Base-by-base conservation (phyloP, 257 asterid genomes). In the Vinca minor region DNA sequence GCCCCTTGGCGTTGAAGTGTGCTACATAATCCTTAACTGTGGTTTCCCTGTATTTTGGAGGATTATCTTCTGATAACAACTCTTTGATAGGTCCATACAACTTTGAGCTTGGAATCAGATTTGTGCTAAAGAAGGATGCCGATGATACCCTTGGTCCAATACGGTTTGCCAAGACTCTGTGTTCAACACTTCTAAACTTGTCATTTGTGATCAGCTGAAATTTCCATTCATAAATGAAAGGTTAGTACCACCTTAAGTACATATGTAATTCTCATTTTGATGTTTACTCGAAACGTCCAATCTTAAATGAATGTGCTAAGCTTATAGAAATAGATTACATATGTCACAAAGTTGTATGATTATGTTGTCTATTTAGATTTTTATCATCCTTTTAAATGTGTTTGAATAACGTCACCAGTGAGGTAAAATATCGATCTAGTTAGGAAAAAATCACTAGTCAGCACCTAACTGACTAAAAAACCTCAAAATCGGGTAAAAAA, bases 141-240 rank as follows among this genome's bases (percentile, higher is more conserved):
- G 64, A 53, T 0, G 78, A 69, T 59, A 69, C 29, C 50, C 78
- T 74, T 41, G 71, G 71, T 9, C 74, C 68, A 14, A 35, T 38
- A 20, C 26, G 55, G 58, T 69, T 74, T 4, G 74, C 78, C 47
- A 69, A 21, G 36, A 69, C 78, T 52, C 71, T 59, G 62, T 74
- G 71, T 18, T 74, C 74, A 42, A 52, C 23, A 49, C 78, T 74
- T 48, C 59, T 64, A 15, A 69, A 74, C 41, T 69, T 69, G 50
- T 74, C 74, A 44, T 74, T 69, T 3, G 78, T 29, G 46, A 74
- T 74, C 1, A 74, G 61, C 78, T 74, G 78, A 53, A 52, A 52
- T 8, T 18, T 17, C 18, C n/a, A 54, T 36, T 23, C 20, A 52
- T 18, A 14, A 53, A 5, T 18, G 8, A 25, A 50, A 14, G 23